Conservation (phyloP, 1,284 basidiomycete species). For the Ustilago bromivora region DNA sequence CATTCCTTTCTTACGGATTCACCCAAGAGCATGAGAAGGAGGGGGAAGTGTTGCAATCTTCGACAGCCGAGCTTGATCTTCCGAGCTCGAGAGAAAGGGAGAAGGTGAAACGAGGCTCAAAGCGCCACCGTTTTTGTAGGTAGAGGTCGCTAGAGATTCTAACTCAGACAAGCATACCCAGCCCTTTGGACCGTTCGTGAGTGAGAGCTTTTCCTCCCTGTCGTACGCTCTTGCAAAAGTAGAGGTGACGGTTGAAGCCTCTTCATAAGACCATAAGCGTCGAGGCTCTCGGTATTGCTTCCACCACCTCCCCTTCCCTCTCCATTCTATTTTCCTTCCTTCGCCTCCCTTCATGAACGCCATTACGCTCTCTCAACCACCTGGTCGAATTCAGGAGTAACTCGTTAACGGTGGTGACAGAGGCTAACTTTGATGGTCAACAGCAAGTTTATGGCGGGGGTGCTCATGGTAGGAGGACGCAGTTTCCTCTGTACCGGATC, state of each 20-base stretch:
- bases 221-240: background rate
- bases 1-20: conserved; percentile 19
- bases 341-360: no score
- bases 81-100: background rate
- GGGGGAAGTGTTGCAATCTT: background rate
- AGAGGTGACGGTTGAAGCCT: background rate
- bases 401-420: conserved; percentile 60
- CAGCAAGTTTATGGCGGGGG: conserved; percentile 60
- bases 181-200: background rate
- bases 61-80: background rate
- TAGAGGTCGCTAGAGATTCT: conserved; percentile 19
- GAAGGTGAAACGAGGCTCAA: background rate
- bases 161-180: background rate
- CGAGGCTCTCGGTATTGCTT: no score
- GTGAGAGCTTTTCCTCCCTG: background rate
- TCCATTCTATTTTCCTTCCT: no score
- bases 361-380: no score
- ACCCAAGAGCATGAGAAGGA: background rate
- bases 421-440: conserved; percentile 58
- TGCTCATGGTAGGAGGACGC: conserved; percentile 52
- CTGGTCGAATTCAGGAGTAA: conserved; percentile 54
- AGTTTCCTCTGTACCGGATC: conserved; percentile 57
- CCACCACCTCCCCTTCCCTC: no score
- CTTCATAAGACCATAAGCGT: background rate
- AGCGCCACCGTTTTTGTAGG: conserved; percentile 7